Evolutionary conservation across 2,329 filamentous ascomycete species (phyloP).

Genomic region (Trichoderma semiorbis): DNA sequence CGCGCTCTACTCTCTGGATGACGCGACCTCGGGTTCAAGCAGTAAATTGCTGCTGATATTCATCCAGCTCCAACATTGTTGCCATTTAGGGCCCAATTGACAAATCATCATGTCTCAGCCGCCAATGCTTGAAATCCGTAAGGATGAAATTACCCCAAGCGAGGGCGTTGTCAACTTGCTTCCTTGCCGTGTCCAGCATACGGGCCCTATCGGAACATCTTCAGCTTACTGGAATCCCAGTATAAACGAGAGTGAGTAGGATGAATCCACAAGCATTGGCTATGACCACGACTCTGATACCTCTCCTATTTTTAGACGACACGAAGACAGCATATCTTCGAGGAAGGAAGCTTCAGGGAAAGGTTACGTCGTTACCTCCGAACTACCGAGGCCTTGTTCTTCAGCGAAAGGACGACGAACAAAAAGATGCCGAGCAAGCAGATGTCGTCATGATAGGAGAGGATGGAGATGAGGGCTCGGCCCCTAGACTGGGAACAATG

Average conservation of each 20-base stretch:
- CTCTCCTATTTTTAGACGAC: constrained; percentile 39
- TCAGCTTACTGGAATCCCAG: constrained; percentile 68
- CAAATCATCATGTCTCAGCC: constrained; percentile 38
- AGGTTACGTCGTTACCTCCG: constrained; percentile 62
- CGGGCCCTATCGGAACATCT: constrained; percentile 61
- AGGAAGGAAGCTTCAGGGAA: constrained; percentile 74
- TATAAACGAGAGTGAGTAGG: constrained; percentile 33
- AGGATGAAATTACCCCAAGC: constrained; percentile 28
- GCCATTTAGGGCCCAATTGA: not conserved
- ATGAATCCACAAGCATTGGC: not conserved
- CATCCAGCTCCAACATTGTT: not conserved
- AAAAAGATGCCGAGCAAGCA: not conserved
- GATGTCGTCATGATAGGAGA: constrained; percentile 23
- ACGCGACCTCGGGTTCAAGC: not conserved
- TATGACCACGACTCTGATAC: not conserved
- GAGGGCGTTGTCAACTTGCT: constrained; percentile 64
- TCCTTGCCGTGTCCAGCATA: constrained; percentile 76
- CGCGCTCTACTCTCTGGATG: not conserved
- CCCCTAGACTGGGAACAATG: constrained; percentile 52
- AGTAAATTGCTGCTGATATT: not conserved
- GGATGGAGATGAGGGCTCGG: constrained; percentile 36
- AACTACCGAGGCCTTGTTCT: constrained; percentile 66
- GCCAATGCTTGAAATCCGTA: constrained; percentile 42
- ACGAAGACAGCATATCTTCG: constrained; percentile 65
- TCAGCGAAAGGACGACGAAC: constrained; percentile 32